A percentile compares a stretch with the other conserved stretches of the same genome.
Conservation (phyloP, 208 protist genomes). For the Balamuthia mandrillaris region DNA sequence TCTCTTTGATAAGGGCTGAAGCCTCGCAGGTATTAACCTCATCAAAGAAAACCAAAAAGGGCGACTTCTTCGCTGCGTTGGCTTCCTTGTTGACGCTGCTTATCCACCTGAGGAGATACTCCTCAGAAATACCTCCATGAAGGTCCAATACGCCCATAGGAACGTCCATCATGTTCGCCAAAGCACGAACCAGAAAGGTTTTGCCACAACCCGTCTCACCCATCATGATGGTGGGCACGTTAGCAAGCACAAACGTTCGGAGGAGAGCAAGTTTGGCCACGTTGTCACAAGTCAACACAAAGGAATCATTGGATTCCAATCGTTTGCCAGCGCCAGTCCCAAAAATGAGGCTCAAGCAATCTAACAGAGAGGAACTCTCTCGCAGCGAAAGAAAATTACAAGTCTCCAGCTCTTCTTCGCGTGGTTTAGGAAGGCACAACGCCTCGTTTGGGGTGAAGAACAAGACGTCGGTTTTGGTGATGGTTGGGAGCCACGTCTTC, state of each 20-base stretch:
- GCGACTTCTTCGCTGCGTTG: background rate
- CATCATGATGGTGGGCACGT: background rate
- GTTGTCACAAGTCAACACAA: conserved; percentile 13
- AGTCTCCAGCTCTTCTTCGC: no score
- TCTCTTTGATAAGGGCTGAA: background rate
- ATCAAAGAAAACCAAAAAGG: background rate
- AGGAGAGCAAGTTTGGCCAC: background rate
- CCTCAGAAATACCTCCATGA: background rate
- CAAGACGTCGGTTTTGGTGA: no score
- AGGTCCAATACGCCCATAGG: background rate
- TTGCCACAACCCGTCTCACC: conserved; percentile 10
- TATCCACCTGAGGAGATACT: background rate
- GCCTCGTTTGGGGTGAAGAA: no score
- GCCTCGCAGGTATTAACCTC: background rate
- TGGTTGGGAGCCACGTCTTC: no score
- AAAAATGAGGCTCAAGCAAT: no score
- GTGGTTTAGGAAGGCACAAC: no score
- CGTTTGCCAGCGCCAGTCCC: background rate
- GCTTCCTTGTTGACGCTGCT: background rate
- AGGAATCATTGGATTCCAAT: conserved; percentile 28
- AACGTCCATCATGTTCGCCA: background rate
- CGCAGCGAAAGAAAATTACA: no score
- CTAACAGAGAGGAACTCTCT: no score
- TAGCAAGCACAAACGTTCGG: background rate
- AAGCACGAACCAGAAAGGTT: background rate